These are phyloP conservation scores for Fusarium ramigenum DNA, from an alignment of 2,329 filamentous ascomycete genomes.

Conservation along the genomic window DNA sequence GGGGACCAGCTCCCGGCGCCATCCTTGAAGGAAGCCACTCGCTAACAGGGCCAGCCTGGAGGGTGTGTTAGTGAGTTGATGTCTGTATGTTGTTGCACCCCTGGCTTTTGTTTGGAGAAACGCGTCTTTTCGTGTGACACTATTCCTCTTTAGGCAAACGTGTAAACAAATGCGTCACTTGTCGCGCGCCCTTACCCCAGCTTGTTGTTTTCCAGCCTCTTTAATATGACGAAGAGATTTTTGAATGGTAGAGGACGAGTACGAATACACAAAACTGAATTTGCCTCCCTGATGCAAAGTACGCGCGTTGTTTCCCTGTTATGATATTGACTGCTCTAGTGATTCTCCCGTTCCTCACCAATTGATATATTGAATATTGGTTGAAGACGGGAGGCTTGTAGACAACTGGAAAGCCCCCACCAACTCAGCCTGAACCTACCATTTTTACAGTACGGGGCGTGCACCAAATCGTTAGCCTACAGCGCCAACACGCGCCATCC, in stretches of 20 bases:
- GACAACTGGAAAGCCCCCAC: constrained; percentile 17
- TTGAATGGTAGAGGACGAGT: neutral
- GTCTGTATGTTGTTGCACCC: constrained; percentile 26
- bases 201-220: constrained; percentile 32
- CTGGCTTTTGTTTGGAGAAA: constrained; percentile 38
- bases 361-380: constrained; percentile 3
- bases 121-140: constrained; percentile 48
- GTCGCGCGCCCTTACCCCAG: constrained; percentile 28
- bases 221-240: constrained; percentile 11
- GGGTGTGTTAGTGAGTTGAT: constrained; percentile 16
- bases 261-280: neutral
- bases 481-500: constrained; percentile 39
- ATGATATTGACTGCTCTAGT: neutral
- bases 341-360: neutral
- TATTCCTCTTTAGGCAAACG: constrained; percentile 42
- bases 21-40: constrained; percentile 30
- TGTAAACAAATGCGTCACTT: constrained; percentile 53
- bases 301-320: constrained; percentile 3
- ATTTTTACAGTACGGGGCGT: constrained; percentile 21
- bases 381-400: constrained; percentile 1
- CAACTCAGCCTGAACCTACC: neutral
- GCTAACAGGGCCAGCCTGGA: constrained; percentile 18
- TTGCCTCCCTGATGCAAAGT: constrained; percentile 3
- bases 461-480: constrained; percentile 21
- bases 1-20: constrained; percentile 37